These are phyloP conservation scores for Phytophthora meadii DNA, from an alignment of 352 stramenopile species.

Conservation along the genomic window DNA sequence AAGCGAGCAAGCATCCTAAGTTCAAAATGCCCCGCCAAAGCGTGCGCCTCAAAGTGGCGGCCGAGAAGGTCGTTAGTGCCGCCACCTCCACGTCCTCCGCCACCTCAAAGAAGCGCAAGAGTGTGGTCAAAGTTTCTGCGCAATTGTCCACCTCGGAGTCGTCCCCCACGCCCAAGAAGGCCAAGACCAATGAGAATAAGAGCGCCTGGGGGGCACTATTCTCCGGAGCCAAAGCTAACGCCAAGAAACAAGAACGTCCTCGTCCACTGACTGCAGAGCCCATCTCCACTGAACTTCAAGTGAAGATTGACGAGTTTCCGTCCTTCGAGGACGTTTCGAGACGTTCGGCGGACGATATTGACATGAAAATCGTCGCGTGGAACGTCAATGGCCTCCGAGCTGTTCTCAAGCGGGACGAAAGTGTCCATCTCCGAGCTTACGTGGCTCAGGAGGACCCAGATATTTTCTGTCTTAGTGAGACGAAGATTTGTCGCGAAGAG, in stretches of 20 bases:
- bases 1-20: no score
- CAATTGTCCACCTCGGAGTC: conserved; percentile 1
- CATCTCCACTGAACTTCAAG: conserved; percentile 51
- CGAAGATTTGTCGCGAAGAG: conserved; percentile 80
- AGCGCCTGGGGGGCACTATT: conserved; percentile 58
- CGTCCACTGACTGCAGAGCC: conserved; percentile 28
- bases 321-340: conserved; percentile 59
- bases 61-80: conserved; percentile 18
- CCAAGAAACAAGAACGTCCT: conserved; percentile 26
- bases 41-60: conserved; percentile 42
- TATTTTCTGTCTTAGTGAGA: conserved; percentile 87
- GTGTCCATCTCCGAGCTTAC: conserved; percentile 73
- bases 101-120: conserved; percentile 31
- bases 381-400: conserved; percentile 88
- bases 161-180: conserved; percentile 9
- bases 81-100: conserved; percentile 1
- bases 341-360: conserved; percentile 10
- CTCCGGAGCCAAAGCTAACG: conserved; percentile 9
- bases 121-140: conserved; percentile 5
- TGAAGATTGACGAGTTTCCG: conserved; percentile 54
- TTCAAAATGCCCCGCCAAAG: conserved; percentile 40
- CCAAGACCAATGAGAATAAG: conserved; percentile 29
- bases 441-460: conserved; percentile 82
- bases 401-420: conserved; percentile 74
- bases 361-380: conserved; percentile 73